Conservation (phyloP, 352 stramenopile genomes). For the Pythium pyrilobum region DNA sequence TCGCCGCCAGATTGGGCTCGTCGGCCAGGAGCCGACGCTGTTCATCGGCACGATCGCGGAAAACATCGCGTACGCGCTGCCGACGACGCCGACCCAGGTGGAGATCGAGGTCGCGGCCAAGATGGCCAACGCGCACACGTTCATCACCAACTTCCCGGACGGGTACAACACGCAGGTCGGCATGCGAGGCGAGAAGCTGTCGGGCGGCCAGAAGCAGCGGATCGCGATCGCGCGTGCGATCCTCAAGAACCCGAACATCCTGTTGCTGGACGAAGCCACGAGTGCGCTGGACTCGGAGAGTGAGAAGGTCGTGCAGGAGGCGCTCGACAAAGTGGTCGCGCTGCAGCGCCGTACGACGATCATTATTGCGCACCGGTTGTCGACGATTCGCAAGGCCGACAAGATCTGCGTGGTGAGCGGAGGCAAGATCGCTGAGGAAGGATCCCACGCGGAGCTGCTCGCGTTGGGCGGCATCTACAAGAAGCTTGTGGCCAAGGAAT, state of each 20-base stretch:
- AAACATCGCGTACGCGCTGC: constrained; percentile 59
- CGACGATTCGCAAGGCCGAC: constrained; percentile 92
- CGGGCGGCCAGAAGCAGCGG: constrained; percentile 61
- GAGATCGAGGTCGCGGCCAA: constrained; percentile 86
- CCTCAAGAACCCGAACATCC: constrained; percentile 80
- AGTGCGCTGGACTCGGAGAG: constrained; percentile 78
- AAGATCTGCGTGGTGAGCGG: constrained; percentile 93
- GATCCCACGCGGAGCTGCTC: constrained; percentile 90
- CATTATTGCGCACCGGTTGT: constrained; percentile 93
- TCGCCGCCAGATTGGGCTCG: constrained; percentile 50
- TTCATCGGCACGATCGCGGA: constrained; percentile 60
- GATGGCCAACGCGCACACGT: constrained; percentile 91
- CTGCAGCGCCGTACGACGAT: constrained; percentile 80
- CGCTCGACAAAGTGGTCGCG: constrained; percentile 56
- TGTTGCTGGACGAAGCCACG: constrained; percentile 92
- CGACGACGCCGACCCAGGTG: constrained; percentile 31
- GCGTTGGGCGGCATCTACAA: constrained; percentile 23
- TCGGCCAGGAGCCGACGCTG: constrained; percentile 40
- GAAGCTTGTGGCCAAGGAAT: constrained; percentile 17
- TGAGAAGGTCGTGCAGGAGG: constrained; percentile 81
- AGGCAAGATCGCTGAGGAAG: constrained; percentile 89
- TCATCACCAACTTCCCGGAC: constrained; percentile 89
- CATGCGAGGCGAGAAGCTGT: constrained; percentile 85
- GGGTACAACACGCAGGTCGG: constrained; percentile 92
- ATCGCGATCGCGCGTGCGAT: constrained; percentile 92